phyloP scores from a whole-genome alignment of 208 protist genomes.

The Wallacemonas sp. region DNA sequence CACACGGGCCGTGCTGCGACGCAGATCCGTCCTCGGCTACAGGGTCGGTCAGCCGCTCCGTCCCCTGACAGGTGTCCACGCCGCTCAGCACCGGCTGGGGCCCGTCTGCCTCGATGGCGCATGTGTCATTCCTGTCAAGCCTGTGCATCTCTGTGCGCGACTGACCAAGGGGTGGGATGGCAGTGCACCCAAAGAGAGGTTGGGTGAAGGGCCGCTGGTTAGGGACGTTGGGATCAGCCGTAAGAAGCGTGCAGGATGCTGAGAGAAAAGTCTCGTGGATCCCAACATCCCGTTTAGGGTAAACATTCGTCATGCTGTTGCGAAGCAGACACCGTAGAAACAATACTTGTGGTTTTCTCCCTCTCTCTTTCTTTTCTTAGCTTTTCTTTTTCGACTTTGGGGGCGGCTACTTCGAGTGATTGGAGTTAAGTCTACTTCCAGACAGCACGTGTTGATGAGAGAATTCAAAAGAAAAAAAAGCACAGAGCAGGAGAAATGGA shows the following conservation, averaged over 20 bases:
- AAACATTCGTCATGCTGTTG: neutral
- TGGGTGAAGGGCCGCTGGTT: neutral
- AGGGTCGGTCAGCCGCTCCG: neutral
- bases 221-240: neutral
- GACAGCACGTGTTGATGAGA: neutral
- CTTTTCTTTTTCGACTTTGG: neutral
- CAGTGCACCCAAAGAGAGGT: neutral
- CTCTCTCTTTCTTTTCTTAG: neutral
- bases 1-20: neutral
- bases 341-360: too few relatives aligned
- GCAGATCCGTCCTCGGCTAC: too few relatives aligned
- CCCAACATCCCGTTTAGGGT: too few relatives aligned
- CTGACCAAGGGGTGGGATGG: neutral
- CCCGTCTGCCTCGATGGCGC: constrained; percentile 1
- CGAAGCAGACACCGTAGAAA: neutral
- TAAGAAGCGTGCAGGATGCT: neutral
- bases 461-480: neutral
- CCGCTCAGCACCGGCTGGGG: neutral
- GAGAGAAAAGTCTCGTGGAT: neutral
- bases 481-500: neutral
- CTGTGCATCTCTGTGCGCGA: neutral
- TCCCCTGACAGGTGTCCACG: neutral
- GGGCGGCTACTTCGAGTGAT: neutral
- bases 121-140: neutral
- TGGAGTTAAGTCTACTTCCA: too few relatives aligned